These are phyloP conservation scores for Ceratobasidium sp. DNA, from an alignment of 1,284 basidiomycete species.

Conservation along the genomic window DNA sequence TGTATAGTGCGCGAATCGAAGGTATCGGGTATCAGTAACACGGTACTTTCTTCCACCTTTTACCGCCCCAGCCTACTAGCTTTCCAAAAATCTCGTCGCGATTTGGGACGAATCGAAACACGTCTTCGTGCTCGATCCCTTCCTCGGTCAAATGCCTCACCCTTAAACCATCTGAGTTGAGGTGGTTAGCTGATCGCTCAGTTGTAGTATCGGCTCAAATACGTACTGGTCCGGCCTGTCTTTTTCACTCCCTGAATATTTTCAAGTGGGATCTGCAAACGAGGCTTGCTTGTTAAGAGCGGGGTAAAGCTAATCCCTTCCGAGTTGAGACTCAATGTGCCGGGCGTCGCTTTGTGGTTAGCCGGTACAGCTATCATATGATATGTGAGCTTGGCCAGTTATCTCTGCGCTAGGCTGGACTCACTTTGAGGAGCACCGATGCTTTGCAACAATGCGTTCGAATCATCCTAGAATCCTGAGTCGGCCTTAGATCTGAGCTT, in stretches of 20 bases:
- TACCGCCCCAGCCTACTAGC: slow-evolving; percentile 37
- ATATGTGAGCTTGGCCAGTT: slow-evolving; percentile 29
- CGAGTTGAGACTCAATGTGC: slow-evolving; percentile 63
- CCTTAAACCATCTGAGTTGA: slow-evolving; percentile 13
- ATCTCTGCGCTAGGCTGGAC: background rate
- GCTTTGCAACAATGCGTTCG: slow-evolving; percentile 3
- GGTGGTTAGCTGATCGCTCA: background rate
- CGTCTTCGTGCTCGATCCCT: slow-evolving; percentile 14
- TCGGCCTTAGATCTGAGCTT: background rate
- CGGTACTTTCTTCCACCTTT: slow-evolving; percentile 29
- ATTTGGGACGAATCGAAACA: slow-evolving; percentile 31
- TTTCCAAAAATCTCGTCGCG: slow-evolving; percentile 40
- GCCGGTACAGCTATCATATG: slow-evolving; percentile 62
- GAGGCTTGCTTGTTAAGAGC: slow-evolving; percentile 56
- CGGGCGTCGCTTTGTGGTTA: slow-evolving; percentile 61
- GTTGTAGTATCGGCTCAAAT: too few species aligned
- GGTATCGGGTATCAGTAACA: background rate
- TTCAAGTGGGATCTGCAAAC: slow-evolving; percentile 56
- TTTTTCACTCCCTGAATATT: slow-evolving; percentile 65
- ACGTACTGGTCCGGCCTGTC: slow-evolving; percentile 51
- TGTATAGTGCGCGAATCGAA: background rate
- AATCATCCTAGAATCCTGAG: slow-evolving; percentile 6
- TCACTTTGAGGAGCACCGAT: slow-evolving; percentile 35
- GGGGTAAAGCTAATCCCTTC: slow-evolving; percentile 62
- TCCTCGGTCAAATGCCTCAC: slow-evolving; percentile 12